Evolutionary conservation across 2,329 filamentous ascomycete species (phyloP), one percentile per base, ranked within the genome.

Genomic region (Ramularia collo-cygni): DNA sequence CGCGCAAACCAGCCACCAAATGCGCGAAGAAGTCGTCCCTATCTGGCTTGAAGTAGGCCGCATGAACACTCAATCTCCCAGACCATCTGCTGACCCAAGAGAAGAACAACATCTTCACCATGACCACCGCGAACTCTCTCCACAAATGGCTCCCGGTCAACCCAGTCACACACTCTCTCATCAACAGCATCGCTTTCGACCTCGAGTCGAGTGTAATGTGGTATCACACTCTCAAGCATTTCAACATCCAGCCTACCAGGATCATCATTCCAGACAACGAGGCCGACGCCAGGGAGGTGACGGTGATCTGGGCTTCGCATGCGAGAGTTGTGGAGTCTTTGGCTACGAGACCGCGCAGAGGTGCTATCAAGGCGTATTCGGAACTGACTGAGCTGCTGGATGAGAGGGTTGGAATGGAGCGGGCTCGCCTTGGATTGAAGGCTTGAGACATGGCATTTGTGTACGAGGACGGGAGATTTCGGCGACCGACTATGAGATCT

Each of bases 1-100:
- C 8, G 35, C 31, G 8, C 17, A 14, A 14, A 15, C 33, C 21
- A 40, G 10, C 24, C 19, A 28, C 7, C 40, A 43, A 35, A 4
- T 42, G 21, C 40, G 35, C 21, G 12, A 13, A 17, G 40, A 42
- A 38, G 35, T 32, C 4, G 14, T 38, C 14, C n/a, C n/a, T n/a
- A n/a, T n/a, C n/a, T n/a, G n/a, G n/a, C n/a, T n/a, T n/a, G n/a
- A n/a, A n/a, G n/a, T n/a, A n/a, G n/a, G n/a, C n/a, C n/a, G n/a
- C n/a, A n/a, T n/a, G n/a, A n/a, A n/a, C n/a, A n/a, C n/a, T n/a
- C n/a, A n/a, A n/a, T n/a, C n/a, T n/a, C n/a, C n/a, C n/a, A n/a
- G n/a, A n/a, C n/a, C n/a, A n/a, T n/a, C n/a, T n/a, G n/a, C n/a
- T n/a, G n/a, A n/a, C n/a, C n/a, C n/a, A n/a, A n/a, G n/a, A n/a